Percentiles rank a stretch among this genome's conserved stretches.
Conservation (phyloP, 2,329 filamentous ascomycete species). For the Xylariaceae sp. region DNA sequence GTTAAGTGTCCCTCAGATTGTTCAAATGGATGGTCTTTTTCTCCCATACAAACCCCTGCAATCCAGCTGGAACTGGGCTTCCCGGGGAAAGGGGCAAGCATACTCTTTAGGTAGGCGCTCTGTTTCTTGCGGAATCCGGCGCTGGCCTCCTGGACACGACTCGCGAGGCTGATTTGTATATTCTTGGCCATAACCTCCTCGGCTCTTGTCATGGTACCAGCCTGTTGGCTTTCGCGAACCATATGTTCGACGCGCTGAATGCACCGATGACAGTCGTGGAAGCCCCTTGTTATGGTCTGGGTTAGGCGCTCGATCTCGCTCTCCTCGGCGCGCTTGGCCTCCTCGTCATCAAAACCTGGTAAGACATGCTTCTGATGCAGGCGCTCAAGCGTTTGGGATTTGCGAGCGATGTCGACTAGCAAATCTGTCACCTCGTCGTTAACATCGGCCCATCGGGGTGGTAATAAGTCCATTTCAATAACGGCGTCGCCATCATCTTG, state of each 20-base stretch:
- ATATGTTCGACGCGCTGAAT: slow-evolving; percentile 85
- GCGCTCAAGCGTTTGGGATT: slow-evolving; percentile 80
- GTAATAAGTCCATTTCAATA: slow-evolving; percentile 96
- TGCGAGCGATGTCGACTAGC: slow-evolving; percentile 72
- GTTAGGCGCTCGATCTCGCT: slow-evolving; percentile 85
- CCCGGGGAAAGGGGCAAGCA: slow-evolving; percentile 17
- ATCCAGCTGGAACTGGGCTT: not conserved
- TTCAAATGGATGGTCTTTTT: not conserved
- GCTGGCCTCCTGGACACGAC: slow-evolving; percentile 85
- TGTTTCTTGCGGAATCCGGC: slow-evolving; percentile 95
- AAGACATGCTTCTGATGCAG: slow-evolving; percentile 96
- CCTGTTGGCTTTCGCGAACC: slow-evolving; percentile 72
- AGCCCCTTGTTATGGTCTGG: slow-evolving; percentile 80
- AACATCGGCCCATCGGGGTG: slow-evolving; percentile 91
- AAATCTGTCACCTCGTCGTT: slow-evolving; percentile 88
- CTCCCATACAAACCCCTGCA: not conserved
- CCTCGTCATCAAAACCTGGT: slow-evolving; percentile 93
- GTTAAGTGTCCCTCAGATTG: not conserved
- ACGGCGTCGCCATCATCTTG: slow-evolving; percentile 87
- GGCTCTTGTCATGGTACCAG: slow-evolving; percentile 67
- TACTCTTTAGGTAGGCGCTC: slow-evolving; percentile 91
- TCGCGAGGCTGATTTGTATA: slow-evolving; percentile 84
- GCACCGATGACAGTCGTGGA: slow-evolving; percentile 83
- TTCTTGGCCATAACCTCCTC: slow-evolving; percentile 97
- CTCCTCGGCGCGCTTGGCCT: slow-evolving; percentile 81